phyloP scores from a whole-genome alignment of 441 rosid genomes.

The Melastoma candidum region DNA sequence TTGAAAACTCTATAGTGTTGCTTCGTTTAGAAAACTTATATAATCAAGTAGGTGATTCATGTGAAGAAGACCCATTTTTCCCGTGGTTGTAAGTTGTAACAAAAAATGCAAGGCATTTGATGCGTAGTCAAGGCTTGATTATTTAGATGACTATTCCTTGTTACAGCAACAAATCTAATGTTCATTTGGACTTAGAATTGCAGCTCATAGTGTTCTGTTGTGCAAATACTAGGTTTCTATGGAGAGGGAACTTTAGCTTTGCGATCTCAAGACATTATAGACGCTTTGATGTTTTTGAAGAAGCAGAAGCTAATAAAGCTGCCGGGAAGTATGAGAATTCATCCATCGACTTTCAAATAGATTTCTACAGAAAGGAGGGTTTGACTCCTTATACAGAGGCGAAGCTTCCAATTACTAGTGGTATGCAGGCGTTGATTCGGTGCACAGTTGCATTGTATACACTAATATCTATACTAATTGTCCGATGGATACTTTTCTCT shows the following conservation, averaged over 20 bases:
- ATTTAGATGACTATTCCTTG: too few species aligned
- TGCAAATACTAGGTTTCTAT: conserved; percentile 42
- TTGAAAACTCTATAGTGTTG: too few species aligned
- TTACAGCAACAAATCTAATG: too few species aligned
- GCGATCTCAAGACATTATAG: conserved; percentile 79
- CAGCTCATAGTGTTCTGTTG: not conserved
- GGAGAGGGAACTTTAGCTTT: conserved; percentile 64
- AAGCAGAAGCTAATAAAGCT: conserved; percentile 89
- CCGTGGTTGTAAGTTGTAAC: too few species aligned
- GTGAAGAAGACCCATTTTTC: too few species aligned
- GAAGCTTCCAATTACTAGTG: conserved; percentile 85
- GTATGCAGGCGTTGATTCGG: conserved; percentile 23
- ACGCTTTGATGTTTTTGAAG: conserved; percentile 75
- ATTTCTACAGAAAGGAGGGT: conserved; percentile 72
- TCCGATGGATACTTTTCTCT: conserved; percentile 10
- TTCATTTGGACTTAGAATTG: too few species aligned
- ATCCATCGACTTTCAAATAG: conserved; percentile 66
- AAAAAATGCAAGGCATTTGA: too few species aligned
- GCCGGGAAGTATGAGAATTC: conserved; percentile 75
- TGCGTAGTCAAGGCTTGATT: too few species aligned
- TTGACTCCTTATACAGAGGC: conserved; percentile 61
- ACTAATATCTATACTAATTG: conserved; percentile 3
- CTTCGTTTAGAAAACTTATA: too few species aligned
- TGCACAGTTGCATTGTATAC: conserved; percentile 1
- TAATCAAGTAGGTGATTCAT: too few species aligned